These are phyloP conservation scores for Solanum clarkiae DNA, from an alignment of 257 asterid species.

Conservation along the genomic window DNA sequence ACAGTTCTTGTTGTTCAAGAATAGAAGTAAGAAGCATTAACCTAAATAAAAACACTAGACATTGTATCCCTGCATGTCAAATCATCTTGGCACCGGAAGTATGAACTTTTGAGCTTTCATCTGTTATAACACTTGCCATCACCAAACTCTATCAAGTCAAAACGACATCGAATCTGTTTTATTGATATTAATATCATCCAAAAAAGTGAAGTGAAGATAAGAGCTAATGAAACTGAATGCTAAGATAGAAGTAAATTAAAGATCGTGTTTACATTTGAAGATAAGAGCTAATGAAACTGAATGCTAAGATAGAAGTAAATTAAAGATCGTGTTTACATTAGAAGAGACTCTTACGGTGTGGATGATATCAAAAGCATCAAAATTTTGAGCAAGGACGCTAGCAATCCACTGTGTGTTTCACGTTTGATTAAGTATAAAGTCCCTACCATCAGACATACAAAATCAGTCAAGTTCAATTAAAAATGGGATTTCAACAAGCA, in stretches of 20 bases:
- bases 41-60: background rate
- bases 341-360: slow-evolving; percentile 66
- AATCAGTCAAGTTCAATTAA: background rate
- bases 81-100: background rate
- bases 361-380: slow-evolving; percentile 69
- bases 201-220: background rate
- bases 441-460: slow-evolving; percentile 28
- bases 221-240: background rate
- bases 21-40: background rate
- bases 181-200: background rate
- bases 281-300: background rate
- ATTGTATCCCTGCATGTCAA: background rate
- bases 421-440: slow-evolving; percentile 56
- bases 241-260: background rate
- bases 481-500: background rate
- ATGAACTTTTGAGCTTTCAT: background rate
- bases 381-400: slow-evolving; percentile 67
- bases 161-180: background rate
- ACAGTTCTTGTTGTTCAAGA: background rate
- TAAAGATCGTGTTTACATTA: background rate
- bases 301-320: background rate
- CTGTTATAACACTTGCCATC: background rate
- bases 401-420: slow-evolving; percentile 55
- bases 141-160: background rate
- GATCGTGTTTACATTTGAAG: background rate